These are phyloP conservation scores for Hypoxylon sp. DNA, from an alignment of 2,329 filamentous ascomycete species.

Conservation along the genomic window DNA sequence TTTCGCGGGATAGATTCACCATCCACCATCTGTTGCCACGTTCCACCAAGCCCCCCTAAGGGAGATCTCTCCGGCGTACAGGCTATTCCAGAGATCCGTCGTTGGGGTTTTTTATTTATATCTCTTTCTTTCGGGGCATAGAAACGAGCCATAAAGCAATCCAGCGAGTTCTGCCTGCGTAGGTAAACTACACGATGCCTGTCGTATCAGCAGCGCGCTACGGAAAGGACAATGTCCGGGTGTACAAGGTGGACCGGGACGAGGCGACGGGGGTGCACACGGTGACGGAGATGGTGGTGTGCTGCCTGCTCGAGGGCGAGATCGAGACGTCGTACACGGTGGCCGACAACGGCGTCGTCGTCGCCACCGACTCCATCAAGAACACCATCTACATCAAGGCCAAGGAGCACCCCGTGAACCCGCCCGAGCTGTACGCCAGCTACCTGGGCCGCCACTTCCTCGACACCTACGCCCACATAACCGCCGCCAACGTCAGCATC, in stretches of 20 bases:
- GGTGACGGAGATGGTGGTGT: slow-evolving; percentile 94
- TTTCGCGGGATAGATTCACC: slow-evolving; percentile 21
- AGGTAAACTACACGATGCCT: slow-evolving; percentile 54
- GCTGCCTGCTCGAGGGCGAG: slow-evolving; percentile 89
- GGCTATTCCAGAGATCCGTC: slow-evolving; percentile 1
- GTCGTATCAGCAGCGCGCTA: slow-evolving; percentile 73
- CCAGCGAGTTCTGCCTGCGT: no score
- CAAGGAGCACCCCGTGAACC: slow-evolving; percentile 90
- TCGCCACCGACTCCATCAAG: slow-evolving; percentile 98
- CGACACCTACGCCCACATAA: slow-evolving; percentile 86
- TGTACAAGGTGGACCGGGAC: slow-evolving; percentile 92
- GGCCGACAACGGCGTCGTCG: slow-evolving; percentile 93
- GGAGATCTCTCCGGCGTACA: slow-evolving; percentile 4
- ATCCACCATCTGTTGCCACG: slow-evolving; percentile 25
- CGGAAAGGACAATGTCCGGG: slow-evolving; percentile 97
- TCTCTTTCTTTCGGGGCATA: no score
- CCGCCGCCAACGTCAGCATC: slow-evolving; percentile 81
- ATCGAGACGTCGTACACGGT: slow-evolving; percentile 90
- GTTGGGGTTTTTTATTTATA: slow-evolving; percentile 4
- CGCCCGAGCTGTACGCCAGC: slow-evolving; percentile 89
- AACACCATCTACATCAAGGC: slow-evolving; percentile 96
- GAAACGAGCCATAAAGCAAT: no score
- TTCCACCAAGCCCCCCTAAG: slow-evolving; percentile 14
- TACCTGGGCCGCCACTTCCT: slow-evolving; percentile 90
- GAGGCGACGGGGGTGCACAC: slow-evolving; percentile 78